phyloP scores from a whole-genome alignment of 768 basidiomycete species.

The Lyophyllum decastes region DNA sequence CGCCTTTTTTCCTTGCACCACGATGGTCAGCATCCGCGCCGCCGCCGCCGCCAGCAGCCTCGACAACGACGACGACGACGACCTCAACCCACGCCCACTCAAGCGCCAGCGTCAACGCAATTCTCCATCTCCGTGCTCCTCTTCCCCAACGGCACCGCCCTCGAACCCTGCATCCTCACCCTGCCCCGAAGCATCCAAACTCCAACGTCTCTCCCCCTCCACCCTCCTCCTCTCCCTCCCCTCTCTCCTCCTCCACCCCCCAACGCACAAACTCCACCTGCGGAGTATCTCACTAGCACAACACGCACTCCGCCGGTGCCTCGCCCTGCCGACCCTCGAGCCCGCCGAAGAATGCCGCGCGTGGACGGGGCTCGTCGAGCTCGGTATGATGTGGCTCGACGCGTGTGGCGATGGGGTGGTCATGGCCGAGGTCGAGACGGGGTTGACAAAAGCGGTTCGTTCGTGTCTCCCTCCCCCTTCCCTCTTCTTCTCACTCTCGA shows the following conservation, averaged over 20 bases:
- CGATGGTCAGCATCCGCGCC: no score
- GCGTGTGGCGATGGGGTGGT: slow-evolving; percentile 54
- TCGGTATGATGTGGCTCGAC: slow-evolving; percentile 56
- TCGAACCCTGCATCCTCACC: no score
- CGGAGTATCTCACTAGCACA: slow-evolving; percentile 58
- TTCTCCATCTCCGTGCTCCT: no score
- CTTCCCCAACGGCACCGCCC: no score
- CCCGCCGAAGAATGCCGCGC: slow-evolving; percentile 68
- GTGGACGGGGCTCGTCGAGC: slow-evolving; percentile 69
- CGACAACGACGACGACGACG: no score
- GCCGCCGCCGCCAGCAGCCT: no score
- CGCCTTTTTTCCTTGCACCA: no score
- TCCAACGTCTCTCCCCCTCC: neutral
- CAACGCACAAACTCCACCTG: slow-evolving; percentile 56
- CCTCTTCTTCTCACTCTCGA: neutral
- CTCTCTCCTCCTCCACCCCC: slow-evolving; percentile 49
- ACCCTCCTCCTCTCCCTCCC: neutral
- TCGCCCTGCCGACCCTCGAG: slow-evolving; percentile 49
- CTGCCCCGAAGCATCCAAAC: no score
- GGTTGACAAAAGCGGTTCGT: slow-evolving; percentile 71
- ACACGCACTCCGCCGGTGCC: slow-evolving; percentile 56
- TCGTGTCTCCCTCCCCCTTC: neutral
- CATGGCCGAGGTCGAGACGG: slow-evolving; percentile 60
- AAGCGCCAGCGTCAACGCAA: neutral
- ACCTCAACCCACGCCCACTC: neutral